Conservation (phyloP, 2,329 filamentous ascomycete genomes). For the Neofusicoccum kwambonambiense region DNA sequence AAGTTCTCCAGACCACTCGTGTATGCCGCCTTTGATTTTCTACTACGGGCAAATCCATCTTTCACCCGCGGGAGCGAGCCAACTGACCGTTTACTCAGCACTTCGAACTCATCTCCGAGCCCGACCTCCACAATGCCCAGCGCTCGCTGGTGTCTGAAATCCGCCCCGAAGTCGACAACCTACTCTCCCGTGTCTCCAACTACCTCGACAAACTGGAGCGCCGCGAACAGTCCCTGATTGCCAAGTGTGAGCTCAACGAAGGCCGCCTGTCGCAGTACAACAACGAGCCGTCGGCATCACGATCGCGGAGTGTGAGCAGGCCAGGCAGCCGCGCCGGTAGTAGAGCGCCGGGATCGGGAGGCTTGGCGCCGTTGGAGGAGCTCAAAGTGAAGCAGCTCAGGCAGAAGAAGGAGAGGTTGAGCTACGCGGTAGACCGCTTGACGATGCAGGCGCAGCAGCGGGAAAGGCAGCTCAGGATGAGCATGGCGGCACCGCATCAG, state of each 20-base stretch:
- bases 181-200: conserved; percentile 78
- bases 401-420: conserved; percentile 80
- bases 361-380: conserved; percentile 48
- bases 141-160: conserved; percentile 83
- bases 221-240: conserved; percentile 79
- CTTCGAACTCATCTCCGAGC: conserved; percentile 88
- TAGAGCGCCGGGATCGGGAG: conserved; percentile 24
- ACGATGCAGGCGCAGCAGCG: conserved; percentile 82
- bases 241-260: conserved; percentile 78
- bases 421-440: conserved; percentile 82
- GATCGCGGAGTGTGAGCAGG: conserved; percentile 6
- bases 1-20: conserved; percentile 62
- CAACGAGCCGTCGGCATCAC: conserved; percentile 27
- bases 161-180: conserved; percentile 75
- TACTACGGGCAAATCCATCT: not conserved
- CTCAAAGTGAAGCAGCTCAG: conserved; percentile 65
- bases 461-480: conserved; percentile 70
- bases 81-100: conserved; percentile 55
- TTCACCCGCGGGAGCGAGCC: not conserved
- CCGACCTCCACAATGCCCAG: conserved; percentile 78
- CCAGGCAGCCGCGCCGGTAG: conserved; percentile 15
- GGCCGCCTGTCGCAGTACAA: conserved; percentile 57
- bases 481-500: conserved; percentile 58
- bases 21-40: conserved; percentile 39
- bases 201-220: conserved; percentile 80